phyloP scores from a whole-genome alignment of 306 rosid genomes.

The Prunus dulcis region DNA sequence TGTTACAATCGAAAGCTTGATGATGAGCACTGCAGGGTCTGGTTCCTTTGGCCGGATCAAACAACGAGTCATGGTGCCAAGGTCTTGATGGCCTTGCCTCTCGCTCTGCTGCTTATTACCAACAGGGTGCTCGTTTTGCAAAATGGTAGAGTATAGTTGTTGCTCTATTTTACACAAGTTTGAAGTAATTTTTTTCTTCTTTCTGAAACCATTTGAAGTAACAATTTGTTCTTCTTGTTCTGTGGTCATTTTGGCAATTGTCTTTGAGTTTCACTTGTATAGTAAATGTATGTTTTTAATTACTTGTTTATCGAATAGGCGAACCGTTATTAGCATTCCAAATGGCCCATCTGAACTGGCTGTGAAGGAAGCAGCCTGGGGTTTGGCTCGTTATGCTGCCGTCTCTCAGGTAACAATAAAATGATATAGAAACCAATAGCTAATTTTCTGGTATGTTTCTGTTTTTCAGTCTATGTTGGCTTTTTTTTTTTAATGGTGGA shows the following conservation, averaged over 20 bases:
- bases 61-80: conserved; percentile 93
- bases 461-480: too few species aligned
- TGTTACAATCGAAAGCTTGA: neutral
- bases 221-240: neutral
- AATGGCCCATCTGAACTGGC: conserved; percentile 96
- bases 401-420: conserved; percentile 59
- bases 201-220: neutral
- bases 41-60: conserved; percentile 77
- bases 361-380: conserved; percentile 87
- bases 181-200: too few species aligned
- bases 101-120: conserved; percentile 85
- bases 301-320: conserved; percentile 34
- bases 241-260: too few species aligned
- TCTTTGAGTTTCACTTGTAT: too few species aligned
- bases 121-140: conserved; percentile 96
- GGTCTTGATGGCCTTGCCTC: conserved; percentile 91
- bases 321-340: conserved; percentile 90
- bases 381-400: conserved; percentile 96
- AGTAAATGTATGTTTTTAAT: too few species aligned
- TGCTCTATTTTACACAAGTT: too few species aligned
- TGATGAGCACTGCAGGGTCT: conserved; percentile 56
- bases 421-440: neutral
- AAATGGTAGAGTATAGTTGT: conserved; percentile 50
- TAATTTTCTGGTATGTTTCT: too few species aligned
- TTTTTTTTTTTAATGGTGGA: neutral